Conservation (phyloP, 176 grass and related monocot genomes). For the Triticum urartu region DNA sequence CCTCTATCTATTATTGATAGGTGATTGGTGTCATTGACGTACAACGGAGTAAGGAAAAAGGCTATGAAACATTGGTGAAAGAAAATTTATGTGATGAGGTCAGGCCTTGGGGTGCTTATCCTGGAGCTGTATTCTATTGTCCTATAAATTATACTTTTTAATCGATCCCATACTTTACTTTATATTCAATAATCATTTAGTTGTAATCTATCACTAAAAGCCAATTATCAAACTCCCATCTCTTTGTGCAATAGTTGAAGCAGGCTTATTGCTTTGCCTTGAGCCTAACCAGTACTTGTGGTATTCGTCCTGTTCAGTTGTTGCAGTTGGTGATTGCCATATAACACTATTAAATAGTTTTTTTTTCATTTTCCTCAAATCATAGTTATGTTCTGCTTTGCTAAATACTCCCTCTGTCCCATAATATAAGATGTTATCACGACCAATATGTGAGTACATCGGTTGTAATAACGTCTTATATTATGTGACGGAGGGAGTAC, state of each 20-base stretch:
- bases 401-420: background rate
- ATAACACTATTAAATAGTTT: background rate
- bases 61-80: slow-evolving; percentile 93
- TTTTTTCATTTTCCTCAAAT: background rate
- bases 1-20: slow-evolving; percentile 40
- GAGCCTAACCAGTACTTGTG: background rate
- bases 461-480: no score
- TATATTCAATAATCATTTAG: background rate
- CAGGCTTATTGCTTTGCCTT: slow-evolving; percentile 10
- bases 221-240: background rate
- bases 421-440: no score
- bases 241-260: slow-evolving; percentile 5
- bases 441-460: no score
- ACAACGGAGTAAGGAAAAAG: slow-evolving; percentile 83
- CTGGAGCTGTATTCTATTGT: slow-evolving; percentile 14
- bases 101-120: slow-evolving; percentile 24
- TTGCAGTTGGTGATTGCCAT: slow-evolving; percentile 13
- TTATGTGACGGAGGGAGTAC: no score
- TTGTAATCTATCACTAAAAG: background rate
- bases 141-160: slow-evolving; percentile 17
- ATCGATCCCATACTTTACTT: background rate
- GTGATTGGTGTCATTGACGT: slow-evolving; percentile 89
- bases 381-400: background rate
- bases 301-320: slow-evolving; percentile 17
- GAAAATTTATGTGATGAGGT: slow-evolving; percentile 95